Percentiles rank a stretch among this genome's conserved stretches.
These are phyloP conservation scores for Trichoderma erinaceum DNA, from an alignment of 495 filamentous ascomycete genomes.

Conservation along the genomic window DNA sequence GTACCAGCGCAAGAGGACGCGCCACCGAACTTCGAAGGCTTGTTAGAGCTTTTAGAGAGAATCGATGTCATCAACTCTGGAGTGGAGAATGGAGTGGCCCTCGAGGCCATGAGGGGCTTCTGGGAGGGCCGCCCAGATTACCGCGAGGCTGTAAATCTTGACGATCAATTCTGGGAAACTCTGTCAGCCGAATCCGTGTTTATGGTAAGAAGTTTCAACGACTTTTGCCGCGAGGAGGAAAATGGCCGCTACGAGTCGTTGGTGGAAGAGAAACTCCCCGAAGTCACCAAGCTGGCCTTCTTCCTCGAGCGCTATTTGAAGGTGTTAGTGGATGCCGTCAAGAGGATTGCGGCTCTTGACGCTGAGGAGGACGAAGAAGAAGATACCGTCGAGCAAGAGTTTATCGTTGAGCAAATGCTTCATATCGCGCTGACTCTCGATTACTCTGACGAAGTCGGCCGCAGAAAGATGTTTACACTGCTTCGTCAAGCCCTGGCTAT, in stretches of 20 bases:
- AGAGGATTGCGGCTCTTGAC: constrained; percentile 48
- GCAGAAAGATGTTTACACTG: constrained; percentile 89
- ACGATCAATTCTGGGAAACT: constrained; percentile 81
- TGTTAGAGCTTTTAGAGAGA: constrained; percentile 87
- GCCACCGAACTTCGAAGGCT: constrained; percentile 61
- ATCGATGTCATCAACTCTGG: constrained; percentile 90
- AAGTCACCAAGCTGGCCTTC: constrained; percentile 82
- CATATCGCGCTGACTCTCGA: constrained; percentile 88
- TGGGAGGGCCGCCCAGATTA: constrained; percentile 95
- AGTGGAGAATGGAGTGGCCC: constrained; percentile 78
- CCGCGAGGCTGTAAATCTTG: constrained; percentile 69
- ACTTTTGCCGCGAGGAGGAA: constrained; percentile 70
- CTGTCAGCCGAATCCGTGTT: constrained; percentile 83
- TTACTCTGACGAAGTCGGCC: constrained; percentile 90
- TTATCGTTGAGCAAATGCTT: constrained; percentile 89
- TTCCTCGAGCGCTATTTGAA: constrained; percentile 74
- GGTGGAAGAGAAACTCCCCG: constrained; percentile 88
- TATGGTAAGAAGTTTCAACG: constrained; percentile 83
- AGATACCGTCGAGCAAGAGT: constrained; percentile 78
- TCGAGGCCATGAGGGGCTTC: constrained; percentile 90
- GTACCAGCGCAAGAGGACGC: constrained; percentile 33
- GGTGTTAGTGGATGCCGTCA: constrained; percentile 62
- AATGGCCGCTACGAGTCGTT: constrained; percentile 64
- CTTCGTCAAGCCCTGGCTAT: constrained; percentile 78
- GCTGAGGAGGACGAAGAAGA: constrained; percentile 60